Base-by-base conservation (phyloP, 257 asterid species). In the Pogostemon cablin region DNA sequence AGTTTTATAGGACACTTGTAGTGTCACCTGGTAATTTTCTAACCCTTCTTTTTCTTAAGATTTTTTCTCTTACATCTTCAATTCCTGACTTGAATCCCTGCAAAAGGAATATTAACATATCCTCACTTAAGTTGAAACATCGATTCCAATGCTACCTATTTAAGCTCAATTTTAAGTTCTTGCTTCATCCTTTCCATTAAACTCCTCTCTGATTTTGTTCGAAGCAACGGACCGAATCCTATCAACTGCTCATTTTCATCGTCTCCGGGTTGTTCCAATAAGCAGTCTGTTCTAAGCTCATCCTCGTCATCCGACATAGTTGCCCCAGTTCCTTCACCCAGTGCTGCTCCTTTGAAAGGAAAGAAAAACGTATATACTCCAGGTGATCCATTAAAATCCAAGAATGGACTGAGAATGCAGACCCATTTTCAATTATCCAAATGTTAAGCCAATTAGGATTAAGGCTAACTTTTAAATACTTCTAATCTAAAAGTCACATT, bases 301-400 rank as follows among this genome's bases (percentile, higher is more conserved):
- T 90, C 98, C 50, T 93, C 98, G 72, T 88, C 98, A 15, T 93
- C 98, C 0, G 98, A 93, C 98, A 90, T 93, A 9, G 98, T 90
- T 59, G 88, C 97, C 9, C 96, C 96, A 3, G 77, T 86, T 74
- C 97, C 97, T 81, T 93, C 98, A 11, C 92, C 95, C 8, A 90
- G 81, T 34, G 82, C 78, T 50, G 86, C 78, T 74, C 97, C 97
- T 93, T 77, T 64, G 39, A 9, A 1, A 41, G 20, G 10, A 11
- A n/a, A 60, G 38, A 0, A 17, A 56, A 53, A 53, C 59, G 15
- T 48, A 53, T 6, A 17, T 2, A 6, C 59, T 53, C 34, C 32
- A 25, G 32, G 32, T 25, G 32, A 25, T 25, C 32, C 59, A 17
- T 15, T 38, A 52, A 57, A 57, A 10, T 57, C 9, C 20, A 34